Evolutionary conservation across 176 grass and related monocot genomes (phyloP).

Genomic region (Chloris gayana): DNA sequence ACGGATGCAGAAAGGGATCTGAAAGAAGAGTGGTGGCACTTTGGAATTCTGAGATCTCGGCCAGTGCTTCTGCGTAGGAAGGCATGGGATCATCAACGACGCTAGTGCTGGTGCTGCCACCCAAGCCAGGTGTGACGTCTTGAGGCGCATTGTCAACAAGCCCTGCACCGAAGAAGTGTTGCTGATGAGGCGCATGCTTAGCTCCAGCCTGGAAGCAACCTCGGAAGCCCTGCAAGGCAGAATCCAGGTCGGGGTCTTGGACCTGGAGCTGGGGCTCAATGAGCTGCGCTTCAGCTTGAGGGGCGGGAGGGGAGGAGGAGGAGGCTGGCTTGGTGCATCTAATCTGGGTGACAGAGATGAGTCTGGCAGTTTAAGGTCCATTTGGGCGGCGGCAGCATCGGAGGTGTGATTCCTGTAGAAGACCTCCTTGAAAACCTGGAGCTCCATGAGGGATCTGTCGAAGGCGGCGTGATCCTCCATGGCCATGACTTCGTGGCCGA

Average conservation of each 20-base stretch:
- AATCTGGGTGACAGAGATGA: slow-evolving; percentile 21
- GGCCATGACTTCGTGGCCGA: slow-evolving; percentile 63
- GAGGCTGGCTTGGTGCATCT: not conserved
- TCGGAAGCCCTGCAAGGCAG: slow-evolving; percentile 31
- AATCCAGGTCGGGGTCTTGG: slow-evolving; percentile 12
- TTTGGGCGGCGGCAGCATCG: not conserved
- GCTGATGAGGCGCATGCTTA: slow-evolving; percentile 7
- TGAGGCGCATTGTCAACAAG: slow-evolving; percentile 21
- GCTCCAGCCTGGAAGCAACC: slow-evolving; percentile 34
- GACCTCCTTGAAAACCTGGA: slow-evolving; percentile 69
- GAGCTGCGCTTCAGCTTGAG: not conserved
- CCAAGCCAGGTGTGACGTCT: not conserved
- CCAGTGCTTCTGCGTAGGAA: slow-evolving; percentile 50
- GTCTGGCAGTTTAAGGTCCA: slow-evolving; percentile 33
- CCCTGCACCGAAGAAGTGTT: slow-evolving; percentile 5
- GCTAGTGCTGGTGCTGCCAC: slow-evolving; percentile 45
- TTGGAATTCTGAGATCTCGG: slow-evolving; percentile 42
- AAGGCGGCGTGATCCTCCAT: slow-evolving; percentile 38
- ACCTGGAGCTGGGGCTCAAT: not conserved
- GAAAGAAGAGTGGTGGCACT: slow-evolving; percentile 25
- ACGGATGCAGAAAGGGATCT: slow-evolving; percentile 43
- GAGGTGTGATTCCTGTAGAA: slow-evolving; percentile 32
- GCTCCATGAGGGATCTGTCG: slow-evolving; percentile 66
- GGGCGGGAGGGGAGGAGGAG: not conserved
- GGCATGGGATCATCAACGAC: slow-evolving; percentile 52